A percentile compares a stretch with the other conserved stretches of the same genome.
Conservation (phyloP, 1,284 basidiomycete species). For the Mycosarcoma mackinlayi region DNA sequence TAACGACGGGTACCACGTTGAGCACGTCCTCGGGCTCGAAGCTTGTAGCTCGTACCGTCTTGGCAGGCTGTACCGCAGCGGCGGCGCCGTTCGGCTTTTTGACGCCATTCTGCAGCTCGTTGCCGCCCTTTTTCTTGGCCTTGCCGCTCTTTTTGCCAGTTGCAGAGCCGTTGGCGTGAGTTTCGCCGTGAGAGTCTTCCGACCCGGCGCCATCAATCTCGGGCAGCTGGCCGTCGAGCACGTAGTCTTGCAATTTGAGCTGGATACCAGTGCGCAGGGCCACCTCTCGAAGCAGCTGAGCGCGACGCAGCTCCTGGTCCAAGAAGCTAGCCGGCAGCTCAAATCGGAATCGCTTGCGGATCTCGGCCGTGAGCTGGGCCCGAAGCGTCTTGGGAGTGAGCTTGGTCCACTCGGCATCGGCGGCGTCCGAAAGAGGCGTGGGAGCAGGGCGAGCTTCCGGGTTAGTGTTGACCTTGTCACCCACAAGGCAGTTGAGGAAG, state of each 20-base stretch:
- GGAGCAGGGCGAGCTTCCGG: constrained; percentile 67
- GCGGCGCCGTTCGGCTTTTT: constrained; percentile 38
- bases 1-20: constrained; percentile 72
- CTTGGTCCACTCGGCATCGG: constrained; percentile 68
- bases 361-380: constrained; percentile 69
- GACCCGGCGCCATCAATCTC: constrained; percentile 24
- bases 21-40: constrained; percentile 73
- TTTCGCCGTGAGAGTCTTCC: constrained; percentile 63
- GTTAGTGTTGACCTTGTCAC: constrained; percentile 69
- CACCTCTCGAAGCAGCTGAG: constrained; percentile 72
- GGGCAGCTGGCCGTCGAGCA: constrained; percentile 65
- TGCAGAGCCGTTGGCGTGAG: constrained; percentile 58
- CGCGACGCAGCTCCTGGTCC: constrained; percentile 65
- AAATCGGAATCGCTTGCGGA: constrained; percentile 72
- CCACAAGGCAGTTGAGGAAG: constrained; percentile 75
- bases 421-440: constrained; percentile 44
- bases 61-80: constrained; percentile 18
- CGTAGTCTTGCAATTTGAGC: constrained; percentile 72
- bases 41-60: constrained; percentile 64
- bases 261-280: constrained; percentile 72
- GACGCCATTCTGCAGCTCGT: constrained; percentile 38
- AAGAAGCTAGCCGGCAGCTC: constrained; percentile 69
- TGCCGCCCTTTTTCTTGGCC: constrained; percentile 37
- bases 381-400: constrained; percentile 71
- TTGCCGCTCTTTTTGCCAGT: constrained; percentile 45